Conservation (phyloP, 2,329 filamentous ascomycete genomes). For the Colletotrichum lini region DNA sequence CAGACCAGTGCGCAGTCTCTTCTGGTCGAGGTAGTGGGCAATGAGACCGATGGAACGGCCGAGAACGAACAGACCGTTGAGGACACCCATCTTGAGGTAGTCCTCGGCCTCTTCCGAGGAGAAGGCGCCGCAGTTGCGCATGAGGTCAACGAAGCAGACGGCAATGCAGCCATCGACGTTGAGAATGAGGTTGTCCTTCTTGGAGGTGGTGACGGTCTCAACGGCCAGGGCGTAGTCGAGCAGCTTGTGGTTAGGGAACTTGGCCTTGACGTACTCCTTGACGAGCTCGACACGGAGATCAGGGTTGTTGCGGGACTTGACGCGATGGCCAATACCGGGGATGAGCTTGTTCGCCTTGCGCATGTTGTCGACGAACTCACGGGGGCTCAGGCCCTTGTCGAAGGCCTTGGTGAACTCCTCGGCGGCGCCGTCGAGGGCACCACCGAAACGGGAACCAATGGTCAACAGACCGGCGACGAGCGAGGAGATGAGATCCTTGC, state of each 20-base stretch:
- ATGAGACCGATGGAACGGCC: slow-evolving; percentile 98
- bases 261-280: slow-evolving; percentile 97
- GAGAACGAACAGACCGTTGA: slow-evolving; percentile 99
- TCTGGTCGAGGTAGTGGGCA: slow-evolving; percentile 99
- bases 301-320: slow-evolving; percentile 99
- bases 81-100: slow-evolving; percentile 98
- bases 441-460: slow-evolving; percentile 98
- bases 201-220: slow-evolving; percentile 97
- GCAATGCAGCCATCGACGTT: slow-evolving; percentile 99
- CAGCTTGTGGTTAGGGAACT: slow-evolving; percentile 98
- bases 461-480: slow-evolving; percentile 97
- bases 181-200: slow-evolving; percentile 99
- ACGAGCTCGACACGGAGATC: slow-evolving; percentile 99
- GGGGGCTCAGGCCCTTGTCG: slow-evolving; percentile 97
- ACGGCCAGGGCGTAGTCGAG: slow-evolving; percentile 99
- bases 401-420: slow-evolving; percentile 99
- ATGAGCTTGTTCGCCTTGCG: slow-evolving; percentile 99
- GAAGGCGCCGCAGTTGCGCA: slow-evolving; percentile 99
- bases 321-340: slow-evolving; percentile 97
- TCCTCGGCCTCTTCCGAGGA: slow-evolving; percentile 96
- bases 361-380: slow-evolving; percentile 99
- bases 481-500: slow-evolving; percentile 97
- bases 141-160: slow-evolving; percentile 97
- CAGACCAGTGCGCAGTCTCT: slow-evolving; percentile 96
- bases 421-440: slow-evolving; percentile 96